Percentiles rank a stretch among this genome's conserved stretches.
phyloP scores from a whole-genome alignment of 352 stramenopile genomes.

The Pythium aristosporum region DNA sequence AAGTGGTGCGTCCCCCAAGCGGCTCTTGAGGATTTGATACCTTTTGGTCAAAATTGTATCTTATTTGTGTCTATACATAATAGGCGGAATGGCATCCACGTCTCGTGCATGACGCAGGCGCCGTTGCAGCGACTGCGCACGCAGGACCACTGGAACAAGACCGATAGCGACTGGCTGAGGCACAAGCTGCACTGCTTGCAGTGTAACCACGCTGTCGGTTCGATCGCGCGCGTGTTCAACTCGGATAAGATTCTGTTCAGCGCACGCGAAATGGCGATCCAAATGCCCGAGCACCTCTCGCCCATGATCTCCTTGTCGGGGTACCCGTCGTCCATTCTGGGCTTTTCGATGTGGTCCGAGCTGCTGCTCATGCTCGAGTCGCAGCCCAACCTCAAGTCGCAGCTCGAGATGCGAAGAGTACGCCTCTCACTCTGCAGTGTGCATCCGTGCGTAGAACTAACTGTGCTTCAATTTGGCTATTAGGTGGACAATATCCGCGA shows the following conservation, averaged over 20 bases:
- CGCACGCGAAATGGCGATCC: slow-evolving; percentile 57
- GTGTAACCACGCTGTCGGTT: slow-evolving; percentile 62
- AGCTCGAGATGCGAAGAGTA: slow-evolving; percentile 60
- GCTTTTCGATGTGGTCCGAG: slow-evolving; percentile 78
- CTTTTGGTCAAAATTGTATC: neutral
- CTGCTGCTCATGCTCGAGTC: slow-evolving; percentile 75
- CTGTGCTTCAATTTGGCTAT: neutral
- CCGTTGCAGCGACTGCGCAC: slow-evolving; percentile 55
- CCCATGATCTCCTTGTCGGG: slow-evolving; percentile 71
- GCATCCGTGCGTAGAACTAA: neutral
- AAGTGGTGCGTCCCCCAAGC: slow-evolving; percentile 44
- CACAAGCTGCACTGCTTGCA: slow-evolving; percentile 68
- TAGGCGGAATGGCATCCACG: slow-evolving; percentile 69
- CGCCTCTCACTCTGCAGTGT: neutral
- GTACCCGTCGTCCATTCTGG: slow-evolving; percentile 70
- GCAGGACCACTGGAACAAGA: slow-evolving; percentile 37
- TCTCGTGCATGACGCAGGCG: slow-evolving; percentile 66
- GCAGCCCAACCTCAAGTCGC: slow-evolving; percentile 62
- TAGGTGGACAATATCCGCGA: slow-evolving; percentile 65
- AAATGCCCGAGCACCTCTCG: slow-evolving; percentile 70
- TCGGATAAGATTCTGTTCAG: slow-evolving; percentile 77
- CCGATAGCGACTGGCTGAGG: slow-evolving; percentile 50
- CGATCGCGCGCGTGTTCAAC: slow-evolving; percentile 55
- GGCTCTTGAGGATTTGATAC: neutral
- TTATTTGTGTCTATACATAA: neutral